Conservation (phyloP, 2,329 filamentous ascomycete genomes). For the Penicillium olsonii region DNA sequence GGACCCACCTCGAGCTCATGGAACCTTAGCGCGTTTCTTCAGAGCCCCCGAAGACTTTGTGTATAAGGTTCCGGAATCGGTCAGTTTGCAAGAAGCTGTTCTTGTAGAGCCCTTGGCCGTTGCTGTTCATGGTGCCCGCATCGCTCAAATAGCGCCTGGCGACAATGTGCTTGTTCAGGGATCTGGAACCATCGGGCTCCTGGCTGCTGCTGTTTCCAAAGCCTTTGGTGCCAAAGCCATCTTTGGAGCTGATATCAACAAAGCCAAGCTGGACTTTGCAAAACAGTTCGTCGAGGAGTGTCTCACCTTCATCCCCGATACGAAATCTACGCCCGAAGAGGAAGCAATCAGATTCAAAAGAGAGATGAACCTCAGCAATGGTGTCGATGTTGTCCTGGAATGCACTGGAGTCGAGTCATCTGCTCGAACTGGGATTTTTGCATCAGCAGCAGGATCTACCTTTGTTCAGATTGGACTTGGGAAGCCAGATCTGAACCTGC, state of each 20-base stretch:
- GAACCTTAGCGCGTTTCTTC: conserved; percentile 87
- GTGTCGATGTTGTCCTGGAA: conserved; percentile 78
- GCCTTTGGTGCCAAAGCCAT: conserved; percentile 84
- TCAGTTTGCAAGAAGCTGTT: conserved; percentile 83
- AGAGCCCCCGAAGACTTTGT: conserved; percentile 83
- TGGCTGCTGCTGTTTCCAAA: conserved; percentile 82
- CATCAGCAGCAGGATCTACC: conserved; percentile 68
- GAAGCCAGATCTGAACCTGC: conserved; percentile 81
- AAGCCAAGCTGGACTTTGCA: conserved; percentile 77
- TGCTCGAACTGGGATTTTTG: conserved; percentile 73
- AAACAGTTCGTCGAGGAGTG: conserved; percentile 62
- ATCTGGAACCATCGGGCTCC: conserved; percentile 80
- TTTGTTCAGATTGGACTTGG: conserved; percentile 93
- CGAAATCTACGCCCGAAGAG: conserved; percentile 61
- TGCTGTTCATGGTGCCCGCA: conserved; percentile 78
- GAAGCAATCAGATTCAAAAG: conserved; percentile 71
- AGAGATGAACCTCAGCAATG: conserved; percentile 62
- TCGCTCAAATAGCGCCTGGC: conserved; percentile 71
- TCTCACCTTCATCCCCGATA: conserved; percentile 61
- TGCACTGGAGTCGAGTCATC: conserved; percentile 76
- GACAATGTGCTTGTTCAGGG: conserved; percentile 84
- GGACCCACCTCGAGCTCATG: conserved; percentile 89
- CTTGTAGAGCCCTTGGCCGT: conserved; percentile 87
- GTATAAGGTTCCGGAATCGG: conserved; percentile 80
- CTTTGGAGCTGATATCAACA: conserved; percentile 85